A percentile compares a stretch with the other conserved stretches of the same genome.
Conservation (phyloP, 2,329 filamentous ascomycete species). For the Dichotomopilus funicola region DNA sequence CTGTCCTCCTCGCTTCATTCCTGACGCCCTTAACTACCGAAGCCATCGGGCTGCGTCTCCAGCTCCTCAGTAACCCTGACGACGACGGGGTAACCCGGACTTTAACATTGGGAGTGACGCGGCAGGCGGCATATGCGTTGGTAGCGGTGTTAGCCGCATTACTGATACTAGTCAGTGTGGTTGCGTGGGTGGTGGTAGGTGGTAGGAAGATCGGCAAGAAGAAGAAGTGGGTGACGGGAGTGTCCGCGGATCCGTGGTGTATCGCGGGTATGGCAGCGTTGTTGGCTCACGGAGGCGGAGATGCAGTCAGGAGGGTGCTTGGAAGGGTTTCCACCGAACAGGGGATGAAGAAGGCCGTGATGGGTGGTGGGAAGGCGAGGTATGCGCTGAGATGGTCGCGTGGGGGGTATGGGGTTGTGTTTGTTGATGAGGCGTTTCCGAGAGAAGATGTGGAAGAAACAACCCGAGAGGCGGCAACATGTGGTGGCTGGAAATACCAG, state of each 20-base stretch:
- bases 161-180: conserved; percentile 25
- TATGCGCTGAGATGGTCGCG: conserved; percentile 28
- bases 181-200: conserved; percentile 25
- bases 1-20: conserved; percentile 31
- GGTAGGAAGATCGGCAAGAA: too few species aligned
- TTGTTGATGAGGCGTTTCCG: conserved; percentile 23
- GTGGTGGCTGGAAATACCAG: conserved; percentile 2
- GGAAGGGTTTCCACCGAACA: conserved; percentile 6
- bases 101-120: conserved; percentile 31
- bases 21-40: conserved; percentile 37
- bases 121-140: conserved; percentile 27
- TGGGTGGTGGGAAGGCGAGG: conserved; percentile 13
- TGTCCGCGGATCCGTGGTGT: conserved; percentile 37
- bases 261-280: conserved; percentile 33
- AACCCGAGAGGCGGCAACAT: background rate
- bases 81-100: conserved; percentile 28
- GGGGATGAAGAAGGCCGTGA: conserved; percentile 20
- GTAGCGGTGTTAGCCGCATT: conserved; percentile 30
- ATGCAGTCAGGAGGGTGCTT: conserved; percentile 13
- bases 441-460: background rate
- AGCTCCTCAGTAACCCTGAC: conserved; percentile 32
- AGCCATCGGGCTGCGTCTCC: conserved; percentile 29
- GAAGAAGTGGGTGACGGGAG: conserved; percentile 31
- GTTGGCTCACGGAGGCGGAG: conserved; percentile 26
- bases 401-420: conserved; percentile 30